Evolutionary conservation across 2,329 filamentous ascomycete species (phyloP), one percentile per base, ranked within the genome.

Genomic region (Calonectria leucothoes): DNA sequence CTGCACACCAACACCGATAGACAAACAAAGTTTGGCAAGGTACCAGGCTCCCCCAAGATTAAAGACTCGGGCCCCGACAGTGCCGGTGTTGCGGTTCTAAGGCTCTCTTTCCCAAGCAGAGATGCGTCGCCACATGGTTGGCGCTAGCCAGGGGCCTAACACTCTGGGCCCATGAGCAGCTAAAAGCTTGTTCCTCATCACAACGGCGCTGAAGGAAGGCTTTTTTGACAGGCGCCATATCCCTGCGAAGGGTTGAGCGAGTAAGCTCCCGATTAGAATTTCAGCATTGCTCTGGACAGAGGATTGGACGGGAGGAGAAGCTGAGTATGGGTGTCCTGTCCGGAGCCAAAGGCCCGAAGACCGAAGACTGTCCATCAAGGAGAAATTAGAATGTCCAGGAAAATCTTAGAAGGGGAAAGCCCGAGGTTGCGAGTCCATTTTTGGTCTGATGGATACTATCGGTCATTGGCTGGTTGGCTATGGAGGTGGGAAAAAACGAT

Each of bases 161-260:
- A 45, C 11, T 49, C 65, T 42, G 42, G 70, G 49, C 51, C 61
- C 31, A 57, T 27, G 35, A 61, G 48, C 45, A 52, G 68, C 29
- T 17, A 27, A 73, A 73, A 73, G 71, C 67, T 73, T 73, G 71
- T 70, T 67, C 25, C 64, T 45, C 63, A 20, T 42, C 31, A 31
- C 10, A 51, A 29, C 27, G 31, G 4, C 27, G n/a, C 12, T 20
- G 51, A 57, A 29, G 14, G 49, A n/a, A n/a, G 6, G 5, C 20
- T 39, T 39, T 29, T 15, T 29, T 52, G 49, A 66, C 71, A 65
- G 61, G 59, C 31, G 59, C 68, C 45, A 14, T 33, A 61, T 27
- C 63, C 45, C 52, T 17, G 35, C 31, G 31, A 64, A 55, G 29
- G 29, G n/a, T 67, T 45, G 23, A 17, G 68, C 45, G 52, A 27